Evolutionary conservation across 2,329 filamentous ascomycete species (phyloP).

Genomic region (Chaetomium globosum): DNA sequence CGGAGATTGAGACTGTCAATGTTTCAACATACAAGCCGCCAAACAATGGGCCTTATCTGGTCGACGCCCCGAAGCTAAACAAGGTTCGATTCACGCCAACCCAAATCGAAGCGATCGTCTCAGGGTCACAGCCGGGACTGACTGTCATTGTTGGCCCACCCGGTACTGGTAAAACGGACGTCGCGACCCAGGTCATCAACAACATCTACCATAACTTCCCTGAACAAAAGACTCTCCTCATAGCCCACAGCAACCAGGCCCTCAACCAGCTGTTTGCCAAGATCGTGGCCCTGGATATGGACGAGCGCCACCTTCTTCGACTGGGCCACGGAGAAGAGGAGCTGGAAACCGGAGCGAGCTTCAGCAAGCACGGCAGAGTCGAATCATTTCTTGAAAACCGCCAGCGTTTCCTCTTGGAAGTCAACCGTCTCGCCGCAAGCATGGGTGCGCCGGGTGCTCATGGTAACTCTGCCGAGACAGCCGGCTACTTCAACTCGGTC

Average conservation of each 20-base stretch:
- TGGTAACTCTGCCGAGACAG: constrained; percentile 92
- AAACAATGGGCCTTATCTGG: constrained; percentile 86
- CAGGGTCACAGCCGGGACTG: constrained; percentile 89
- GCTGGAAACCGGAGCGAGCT: constrained; percentile 79
- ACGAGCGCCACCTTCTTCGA: constrained; percentile 87
- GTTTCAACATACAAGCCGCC: constrained; percentile 88
- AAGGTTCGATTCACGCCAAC: constrained; percentile 84
- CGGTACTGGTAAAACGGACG: constrained; percentile 98
- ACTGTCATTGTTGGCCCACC: constrained; percentile 94
- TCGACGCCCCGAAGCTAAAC: constrained; percentile 81
- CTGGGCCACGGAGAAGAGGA: constrained; percentile 96
- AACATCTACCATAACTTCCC: constrained; percentile 99
- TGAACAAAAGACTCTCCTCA: constrained; percentile 82
- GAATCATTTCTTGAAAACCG: constrained; percentile 94
- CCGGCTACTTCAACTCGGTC: constrained; percentile 92
- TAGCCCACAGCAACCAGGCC: constrained; percentile 97
- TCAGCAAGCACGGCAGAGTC: constrained; percentile 91
- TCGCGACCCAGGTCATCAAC: constrained; percentile 97
- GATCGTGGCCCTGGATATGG: constrained; percentile 94
- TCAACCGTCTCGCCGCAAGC: constrained; percentile 80
- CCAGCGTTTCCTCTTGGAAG: constrained; percentile 74
- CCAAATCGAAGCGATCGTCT: constrained; percentile 90
- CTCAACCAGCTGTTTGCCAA: constrained; percentile 97
- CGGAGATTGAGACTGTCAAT: constrained; percentile 68
- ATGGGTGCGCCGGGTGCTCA: constrained; percentile 91